Conservation (phyloP, 768 basidiomycete genomes). For the Lactarius quietus region DNA sequence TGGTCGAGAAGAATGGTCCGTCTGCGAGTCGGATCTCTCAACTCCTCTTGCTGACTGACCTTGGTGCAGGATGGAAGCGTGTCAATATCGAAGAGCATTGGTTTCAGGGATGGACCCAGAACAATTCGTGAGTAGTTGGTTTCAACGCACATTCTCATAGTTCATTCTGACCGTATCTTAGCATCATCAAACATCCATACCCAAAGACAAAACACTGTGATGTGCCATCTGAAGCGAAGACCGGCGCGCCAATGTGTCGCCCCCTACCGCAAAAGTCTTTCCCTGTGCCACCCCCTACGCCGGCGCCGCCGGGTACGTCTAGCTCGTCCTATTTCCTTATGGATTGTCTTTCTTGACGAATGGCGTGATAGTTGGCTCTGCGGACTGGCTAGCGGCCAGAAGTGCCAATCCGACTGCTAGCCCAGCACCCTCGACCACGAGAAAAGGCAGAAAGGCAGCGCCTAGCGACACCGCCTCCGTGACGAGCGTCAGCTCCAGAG, state of each 20-base stretch:
- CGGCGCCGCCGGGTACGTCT: slow-evolving; percentile 35
- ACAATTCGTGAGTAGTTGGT: slow-evolving; percentile 30
- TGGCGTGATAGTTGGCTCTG: slow-evolving; percentile 19
- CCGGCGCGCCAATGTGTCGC: slow-evolving; percentile 40
- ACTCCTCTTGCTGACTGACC: background rate
- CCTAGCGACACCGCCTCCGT: background rate
- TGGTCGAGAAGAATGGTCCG: slow-evolving; percentile 46
- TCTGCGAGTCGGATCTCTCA: background rate
- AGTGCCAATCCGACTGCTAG: background rate
- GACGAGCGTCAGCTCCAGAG: background rate
- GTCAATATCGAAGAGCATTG: slow-evolving; percentile 42
- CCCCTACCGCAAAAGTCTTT: slow-evolving; percentile 39
- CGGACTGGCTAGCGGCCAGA: slow-evolving; percentile 24
- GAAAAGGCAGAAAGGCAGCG: background rate
- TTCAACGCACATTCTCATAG: too few species aligned
- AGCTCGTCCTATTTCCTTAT: background rate
- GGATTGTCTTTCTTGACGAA: background rate
- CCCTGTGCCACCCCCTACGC: slow-evolving; percentile 30
- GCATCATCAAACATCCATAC: slow-evolving; percentile 39
- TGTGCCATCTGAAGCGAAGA: slow-evolving; percentile 39
- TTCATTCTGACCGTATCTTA: slow-evolving; percentile 19
- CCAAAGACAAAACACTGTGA: slow-evolving; percentile 39
- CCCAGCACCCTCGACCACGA: background rate
- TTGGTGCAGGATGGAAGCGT: slow-evolving; percentile 44
- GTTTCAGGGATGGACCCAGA: slow-evolving; percentile 36